phyloP scores from a whole-genome alignment of 371 early-diverging fungal species.

The Circinella umbellata region DNA sequence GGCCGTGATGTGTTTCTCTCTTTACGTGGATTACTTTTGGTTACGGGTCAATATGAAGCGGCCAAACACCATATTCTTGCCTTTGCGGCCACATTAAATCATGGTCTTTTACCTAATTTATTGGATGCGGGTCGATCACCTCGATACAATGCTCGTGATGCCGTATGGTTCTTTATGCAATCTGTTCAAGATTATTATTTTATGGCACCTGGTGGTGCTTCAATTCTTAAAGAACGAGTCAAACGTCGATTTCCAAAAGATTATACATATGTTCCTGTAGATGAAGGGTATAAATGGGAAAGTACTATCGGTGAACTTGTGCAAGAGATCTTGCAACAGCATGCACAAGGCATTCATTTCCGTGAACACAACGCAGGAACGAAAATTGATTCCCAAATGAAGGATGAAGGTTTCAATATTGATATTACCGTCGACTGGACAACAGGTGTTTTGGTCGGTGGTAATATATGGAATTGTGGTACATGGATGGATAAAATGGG shows the following conservation, averaged over 20 bases:
- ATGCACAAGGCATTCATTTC: constrained; percentile 92
- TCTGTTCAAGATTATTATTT: constrained; percentile 88
- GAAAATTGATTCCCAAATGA: constrained; percentile 90
- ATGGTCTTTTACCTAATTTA: constrained; percentile 96
- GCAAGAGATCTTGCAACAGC: constrained; percentile 91
- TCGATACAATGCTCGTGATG: constrained; percentile 96
- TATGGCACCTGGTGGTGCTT: constrained; percentile 74
- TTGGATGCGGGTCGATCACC: constrained; percentile 86
- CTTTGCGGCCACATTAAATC: constrained; percentile 88
- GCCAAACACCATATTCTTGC: constrained; percentile 87
- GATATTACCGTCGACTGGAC: constrained; percentile 69
- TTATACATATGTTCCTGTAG: constrained; percentile 71
- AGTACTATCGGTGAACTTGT: constrained; percentile 83
- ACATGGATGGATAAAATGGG: constrained; percentile 99
- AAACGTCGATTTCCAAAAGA: constrained; percentile 84
- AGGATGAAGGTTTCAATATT: constrained; percentile 87
- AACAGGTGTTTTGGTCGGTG: constrained; percentile 88
- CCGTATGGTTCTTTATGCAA: constrained; percentile 96
- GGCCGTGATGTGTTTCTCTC: constrained; percentile 97
- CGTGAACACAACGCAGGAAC: constrained; percentile 95
- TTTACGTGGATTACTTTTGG: constrained; percentile 83
- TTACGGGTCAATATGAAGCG: constrained; percentile 81
- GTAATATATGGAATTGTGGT: constrained; percentile 94
- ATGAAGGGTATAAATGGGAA: constrained; percentile 66
- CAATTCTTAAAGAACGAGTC: constrained; percentile 74